Evolutionary conservation across 2,329 filamentous ascomycete species (phyloP), one percentile per base, ranked within the genome.

Genomic region (Phaeosphaeriaceae sp.): DNA sequence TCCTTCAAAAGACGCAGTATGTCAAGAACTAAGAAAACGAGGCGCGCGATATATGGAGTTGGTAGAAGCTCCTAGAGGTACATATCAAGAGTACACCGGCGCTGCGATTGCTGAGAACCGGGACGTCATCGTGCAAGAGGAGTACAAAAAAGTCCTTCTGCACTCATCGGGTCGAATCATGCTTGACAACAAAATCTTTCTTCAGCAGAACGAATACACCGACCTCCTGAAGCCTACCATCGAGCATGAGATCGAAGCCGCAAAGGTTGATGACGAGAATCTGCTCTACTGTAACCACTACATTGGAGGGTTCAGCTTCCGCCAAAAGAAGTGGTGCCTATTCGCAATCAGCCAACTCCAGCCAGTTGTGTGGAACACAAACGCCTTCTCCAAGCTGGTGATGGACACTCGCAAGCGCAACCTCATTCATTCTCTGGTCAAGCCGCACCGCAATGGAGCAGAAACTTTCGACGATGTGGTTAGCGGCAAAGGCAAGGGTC

Each of bases 361-460:
- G 21, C 80, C 80, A 57, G 80, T 77, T 57, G 58, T 68, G 6
- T 80, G 79, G 21, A 77, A 81, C 49, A 62, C 80, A 2, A 76
- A 81, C 64, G 66, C 81, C 1, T 81, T 80, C 1, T 76, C 75
- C 6, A 80, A 80, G 36, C 76, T 79, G 0, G 75, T 80, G 27
- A 74, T 57, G 13, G 58, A 10, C 68, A 54, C 47, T 4, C 48
- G 58, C 17, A 56, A 62, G 20, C 61, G 62, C 25, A 62, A 68
- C 22, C 58, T 68, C 4, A 63, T 68, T 17, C 54, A 62, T 62
- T 90, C 90, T 7, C 91, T 95, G 71, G 82, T 92, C 5, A 86
- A 94, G 56, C 88, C 89, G 69, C 89, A 90, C 54, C 91, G 91
- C 0, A 59, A 59, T 31, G 50, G 50, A n/a, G 27, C 49, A 20